A percentile compares a stretch with the other conserved stretches of the same genome.
phyloP scores from a whole-genome alignment of 768 basidiomycete species.

The Macrolepiota fuliginosa region DNA sequence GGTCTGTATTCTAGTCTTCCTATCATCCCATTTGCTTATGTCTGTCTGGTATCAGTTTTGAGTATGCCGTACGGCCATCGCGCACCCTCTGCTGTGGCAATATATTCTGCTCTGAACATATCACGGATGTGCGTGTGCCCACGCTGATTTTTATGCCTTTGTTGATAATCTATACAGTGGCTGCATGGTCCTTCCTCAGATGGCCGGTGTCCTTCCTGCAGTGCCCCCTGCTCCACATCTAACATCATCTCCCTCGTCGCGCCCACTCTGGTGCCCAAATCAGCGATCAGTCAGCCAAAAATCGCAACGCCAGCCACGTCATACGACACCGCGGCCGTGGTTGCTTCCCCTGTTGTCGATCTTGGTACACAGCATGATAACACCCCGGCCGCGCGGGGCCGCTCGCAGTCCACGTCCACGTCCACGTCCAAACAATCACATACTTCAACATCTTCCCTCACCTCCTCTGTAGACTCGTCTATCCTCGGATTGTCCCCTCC shows the following conservation, averaged over 20 bases:
- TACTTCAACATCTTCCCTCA: slow-evolving; percentile 1
- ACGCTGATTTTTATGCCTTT: not conserved
- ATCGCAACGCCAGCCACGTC: not conserved
- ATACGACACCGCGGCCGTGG: not conserved
- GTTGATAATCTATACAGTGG: slow-evolving; percentile 23
- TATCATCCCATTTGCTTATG: not conserved
- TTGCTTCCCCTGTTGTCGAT: not conserved
- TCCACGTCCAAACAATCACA: slow-evolving; percentile 1
- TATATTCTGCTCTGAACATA: slow-evolving; percentile 30
- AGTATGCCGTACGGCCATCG: slow-evolving; percentile 28
- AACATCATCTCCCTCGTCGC: slow-evolving; percentile 26
- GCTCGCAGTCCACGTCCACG: not conserved
- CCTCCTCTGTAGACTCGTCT: not conserved
- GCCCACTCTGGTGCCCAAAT: slow-evolving; percentile 14
- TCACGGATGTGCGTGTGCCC: slow-evolving; percentile 25
- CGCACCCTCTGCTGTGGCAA: slow-evolving; percentile 32
- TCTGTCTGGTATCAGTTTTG: slow-evolving; percentile 19
- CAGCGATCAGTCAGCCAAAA: not conserved
- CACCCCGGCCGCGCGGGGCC: not conserved
- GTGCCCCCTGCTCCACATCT: slow-evolving; percentile 26
- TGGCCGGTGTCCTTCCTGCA: slow-evolving; percentile 31
- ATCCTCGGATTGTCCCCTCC: slow-evolving; percentile 2
- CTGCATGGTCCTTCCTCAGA: slow-evolving; percentile 29
- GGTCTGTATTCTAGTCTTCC: not conserved
- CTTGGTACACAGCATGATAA: too few species aligned